These are phyloP conservation scores for Aspergillus nanangensis DNA, from an alignment of 495 filamentous ascomycete genomes.

Conservation along the genomic window DNA sequence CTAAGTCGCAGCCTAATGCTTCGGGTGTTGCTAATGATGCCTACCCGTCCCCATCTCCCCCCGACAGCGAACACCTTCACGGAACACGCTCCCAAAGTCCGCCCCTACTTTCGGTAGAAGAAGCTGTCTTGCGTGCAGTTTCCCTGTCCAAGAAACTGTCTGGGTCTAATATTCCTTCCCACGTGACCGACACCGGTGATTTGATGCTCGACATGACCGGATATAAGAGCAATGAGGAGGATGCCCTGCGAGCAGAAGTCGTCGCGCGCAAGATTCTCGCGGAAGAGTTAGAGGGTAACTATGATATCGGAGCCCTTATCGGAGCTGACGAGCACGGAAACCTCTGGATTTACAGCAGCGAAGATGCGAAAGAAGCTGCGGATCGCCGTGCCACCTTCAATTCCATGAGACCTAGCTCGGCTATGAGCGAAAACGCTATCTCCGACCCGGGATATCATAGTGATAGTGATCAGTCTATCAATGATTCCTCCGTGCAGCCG, in stretches of 20 bases:
- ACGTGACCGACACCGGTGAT: conserved; percentile 90
- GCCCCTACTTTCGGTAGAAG: conserved; percentile 65
- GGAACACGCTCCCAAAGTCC: conserved; percentile 63
- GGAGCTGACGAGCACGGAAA: conserved; percentile 94
- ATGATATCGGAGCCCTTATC: conserved; percentile 94
- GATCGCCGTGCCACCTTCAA: conserved; percentile 48
- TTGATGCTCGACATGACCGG: conserved; percentile 98
- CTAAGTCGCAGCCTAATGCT: conserved; percentile 6
- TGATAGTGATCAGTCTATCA: conserved; percentile 55
- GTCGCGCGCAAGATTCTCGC: conserved; percentile 93
- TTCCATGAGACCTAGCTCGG: conserved; percentile 47
- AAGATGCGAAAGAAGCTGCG: conserved; percentile 85
- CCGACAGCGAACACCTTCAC: conserved; percentile 24
- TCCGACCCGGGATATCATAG: conserved; percentile 95
- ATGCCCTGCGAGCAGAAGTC: conserved; percentile 84
- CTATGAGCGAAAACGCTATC: conserved; percentile 70
- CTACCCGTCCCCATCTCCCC: conserved; percentile 8
- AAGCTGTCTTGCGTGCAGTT: conserved; percentile 79
- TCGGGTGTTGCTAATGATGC: conserved; percentile 7
- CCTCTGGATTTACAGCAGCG: conserved; percentile 97
- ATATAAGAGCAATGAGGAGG: conserved; percentile 89
- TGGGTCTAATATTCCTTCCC: conserved; percentile 84
- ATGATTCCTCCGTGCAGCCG: conserved; percentile 26
- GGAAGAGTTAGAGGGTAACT: conserved; percentile 89
- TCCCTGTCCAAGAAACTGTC: conserved; percentile 84